Base-by-base conservation (phyloP, 805 yeast species). In the Debaryomyces castellii region DNA sequence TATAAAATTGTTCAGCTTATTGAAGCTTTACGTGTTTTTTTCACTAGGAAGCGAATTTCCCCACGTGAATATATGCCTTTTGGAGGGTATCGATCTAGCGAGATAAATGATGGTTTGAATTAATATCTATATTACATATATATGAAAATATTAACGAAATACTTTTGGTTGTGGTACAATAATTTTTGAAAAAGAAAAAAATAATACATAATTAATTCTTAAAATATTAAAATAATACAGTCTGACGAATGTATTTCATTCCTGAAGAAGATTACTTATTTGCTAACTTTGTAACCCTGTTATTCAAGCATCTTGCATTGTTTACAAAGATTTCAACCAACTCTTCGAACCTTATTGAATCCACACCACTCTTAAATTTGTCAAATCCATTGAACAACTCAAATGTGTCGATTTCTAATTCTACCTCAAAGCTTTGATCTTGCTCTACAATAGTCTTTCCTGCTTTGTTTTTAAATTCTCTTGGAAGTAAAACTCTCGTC, bases 401-500 rank as follows among this genome's bases (percentile, higher is more conserved):
- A 25, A 51, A 40, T 3, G 67, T 57, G 44, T 72, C 76, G 33
- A 72, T 60, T 51, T 72, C 77, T 21, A 72, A 58, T 52, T 72
- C 77, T 38, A 69, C 60, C 54, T 72, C 77, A 49, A 52, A 62
- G 9, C 60, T 55, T 21, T 59, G 58, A 33, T 71, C 76, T 47
- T 64, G 65, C 40, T 66, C 71, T 12, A 60, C 53, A 9, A 68
- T 60, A 33, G 61, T 56, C 45, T 69, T 69, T 18, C 77, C 76
- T 2, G 56, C 46, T 47, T 66, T 67, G 49, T 67, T 71, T 45
- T 66, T 67, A 40, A 61, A 51, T 45, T 66, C 72, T 41, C 54
- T 53, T 20, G 76, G 76, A 11, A 58, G 50, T 25, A 59, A 55
- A 2, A 86, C 88, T 51, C 78, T 76, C 1, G 95, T 87, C 50